These are phyloP conservation scores for Leccinum variicolor DNA, from an alignment of 768 basidiomycete species.

Conservation along the genomic window DNA sequence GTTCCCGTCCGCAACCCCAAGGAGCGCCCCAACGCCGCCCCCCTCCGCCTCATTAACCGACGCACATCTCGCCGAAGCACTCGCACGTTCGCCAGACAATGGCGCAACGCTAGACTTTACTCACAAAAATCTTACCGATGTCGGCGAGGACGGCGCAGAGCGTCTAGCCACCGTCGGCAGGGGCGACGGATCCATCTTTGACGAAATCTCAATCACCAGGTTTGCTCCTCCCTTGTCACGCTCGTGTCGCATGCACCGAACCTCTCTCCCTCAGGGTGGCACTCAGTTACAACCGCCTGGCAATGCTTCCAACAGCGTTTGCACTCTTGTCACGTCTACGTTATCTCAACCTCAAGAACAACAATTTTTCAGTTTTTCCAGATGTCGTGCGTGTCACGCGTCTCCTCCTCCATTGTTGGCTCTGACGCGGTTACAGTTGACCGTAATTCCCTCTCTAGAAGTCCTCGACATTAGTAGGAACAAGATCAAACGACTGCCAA, in stretches of 20 bases:
- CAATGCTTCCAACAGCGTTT: slow-evolving; percentile 73
- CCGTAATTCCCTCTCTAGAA: slow-evolving; percentile 81
- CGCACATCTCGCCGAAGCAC: slow-evolving; percentile 61
- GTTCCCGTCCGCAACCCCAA: slow-evolving; percentile 22
- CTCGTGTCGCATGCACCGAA: slow-evolving; percentile 1
- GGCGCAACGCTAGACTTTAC: slow-evolving; percentile 85
- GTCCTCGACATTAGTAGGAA: slow-evolving; percentile 95
- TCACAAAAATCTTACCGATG: slow-evolving; percentile 71
- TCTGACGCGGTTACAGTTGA: slow-evolving; percentile 52
- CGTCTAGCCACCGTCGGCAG: slow-evolving; percentile 65
- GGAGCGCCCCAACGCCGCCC: slow-evolving; percentile 27
- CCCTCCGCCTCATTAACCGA: slow-evolving; percentile 46
- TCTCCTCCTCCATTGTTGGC: slow-evolving; percentile 1
- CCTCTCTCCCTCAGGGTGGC: slow-evolving; percentile 58
- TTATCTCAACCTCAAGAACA: slow-evolving; percentile 86
- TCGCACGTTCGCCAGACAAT: slow-evolving; percentile 64
- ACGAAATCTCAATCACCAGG: slow-evolving; percentile 60
- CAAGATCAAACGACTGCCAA: slow-evolving; percentile 77
- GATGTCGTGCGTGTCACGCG: slow-evolving; percentile 62
- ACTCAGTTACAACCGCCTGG: slow-evolving; percentile 79
- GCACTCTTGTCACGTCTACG: slow-evolving; percentile 67
- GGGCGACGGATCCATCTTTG: slow-evolving; percentile 39
- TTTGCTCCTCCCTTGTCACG: slow-evolving; percentile 29
- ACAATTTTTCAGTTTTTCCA: slow-evolving; percentile 79
- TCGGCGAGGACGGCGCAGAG: slow-evolving; percentile 71